Percentiles rank a stretch among this genome's conserved stretches.
These are phyloP conservation scores for Pseudogymnoascus sp. DNA, from an alignment of 2,329 filamentous ascomycete genomes.

Conservation along the genomic window DNA sequence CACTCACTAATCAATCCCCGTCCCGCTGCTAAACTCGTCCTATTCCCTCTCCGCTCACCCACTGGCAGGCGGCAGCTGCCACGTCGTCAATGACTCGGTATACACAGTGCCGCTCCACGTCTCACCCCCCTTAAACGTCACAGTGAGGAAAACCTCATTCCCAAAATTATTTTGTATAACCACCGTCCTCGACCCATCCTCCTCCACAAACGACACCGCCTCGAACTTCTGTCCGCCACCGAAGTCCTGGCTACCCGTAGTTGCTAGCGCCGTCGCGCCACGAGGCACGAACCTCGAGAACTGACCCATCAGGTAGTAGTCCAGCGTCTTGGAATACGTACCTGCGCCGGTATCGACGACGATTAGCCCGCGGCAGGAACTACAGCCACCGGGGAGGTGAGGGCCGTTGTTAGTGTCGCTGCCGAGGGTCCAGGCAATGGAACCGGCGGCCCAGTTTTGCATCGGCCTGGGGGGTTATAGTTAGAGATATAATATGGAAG, in stretches of 20 bases:
- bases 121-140: constrained; percentile 29
- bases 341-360: constrained; percentile 41
- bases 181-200: constrained; percentile 37
- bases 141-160: constrained; percentile 37
- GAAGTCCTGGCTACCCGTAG: constrained; percentile 38
- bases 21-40: neutral
- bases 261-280: constrained; percentile 36
- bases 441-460: constrained; percentile 40
- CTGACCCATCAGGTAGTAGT: constrained; percentile 48
- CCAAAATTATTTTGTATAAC: constrained; percentile 41
- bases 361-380: constrained; percentile 43
- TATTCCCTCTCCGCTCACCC: neutral
- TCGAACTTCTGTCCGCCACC: constrained; percentile 33
- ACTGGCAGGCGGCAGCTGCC: constrained; percentile 18
- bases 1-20: neutral
- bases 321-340: constrained; percentile 38
- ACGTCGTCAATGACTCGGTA: constrained; percentile 32
- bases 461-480: constrained; percentile 29
- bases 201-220: constrained; percentile 39
- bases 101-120: constrained; percentile 34
- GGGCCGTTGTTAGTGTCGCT: constrained; percentile 37
- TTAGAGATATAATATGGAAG: neutral
- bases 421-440: constrained; percentile 38
- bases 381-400: constrained; percentile 35
- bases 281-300: constrained; percentile 41